Evolutionary conservation across 306 rosid genomes (phyloP).

Genomic region (Acacia crassicarpa): DNA sequence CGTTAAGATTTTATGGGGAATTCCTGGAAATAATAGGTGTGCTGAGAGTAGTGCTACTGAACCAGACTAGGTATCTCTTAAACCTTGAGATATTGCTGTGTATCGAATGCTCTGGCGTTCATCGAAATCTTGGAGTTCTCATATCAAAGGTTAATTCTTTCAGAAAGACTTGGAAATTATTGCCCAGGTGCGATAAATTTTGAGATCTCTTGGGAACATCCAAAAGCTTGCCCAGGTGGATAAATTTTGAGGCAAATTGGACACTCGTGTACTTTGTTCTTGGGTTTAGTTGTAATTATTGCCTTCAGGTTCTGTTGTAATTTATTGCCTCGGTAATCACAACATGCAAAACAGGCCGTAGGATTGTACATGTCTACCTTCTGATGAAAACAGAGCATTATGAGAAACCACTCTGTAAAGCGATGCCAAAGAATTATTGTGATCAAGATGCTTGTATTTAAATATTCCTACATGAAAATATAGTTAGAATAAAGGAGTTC

Average conservation of each 20-base stretch:
- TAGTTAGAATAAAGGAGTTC: not conserved
- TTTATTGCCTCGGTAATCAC: no score
- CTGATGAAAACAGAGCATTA: constrained; percentile 15
- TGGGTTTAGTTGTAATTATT: no score
- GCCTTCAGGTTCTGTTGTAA: no score
- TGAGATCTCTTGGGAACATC: no score
- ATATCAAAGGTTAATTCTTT: constrained; percentile 77
- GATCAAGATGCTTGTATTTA: not conserved
- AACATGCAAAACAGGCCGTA: constrained; percentile 27
- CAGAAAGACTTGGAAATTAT: constrained; percentile 22
- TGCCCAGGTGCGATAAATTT: not conserved
- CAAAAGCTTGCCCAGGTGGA: no score
- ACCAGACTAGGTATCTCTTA: no score
- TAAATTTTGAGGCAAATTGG: no score
- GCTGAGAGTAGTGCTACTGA: constrained; percentile 86
- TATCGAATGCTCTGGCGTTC: constrained; percentile 97
- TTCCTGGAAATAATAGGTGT: constrained; percentile 90
- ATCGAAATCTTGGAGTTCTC: constrained; percentile 96
- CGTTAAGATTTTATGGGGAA: constrained; percentile 64
- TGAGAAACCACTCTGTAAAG: constrained; percentile 12
- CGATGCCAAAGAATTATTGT: constrained; percentile 12
- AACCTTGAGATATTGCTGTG: constrained; percentile 89
- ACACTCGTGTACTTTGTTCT: no score
- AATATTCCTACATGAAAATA: constrained; percentile 2
- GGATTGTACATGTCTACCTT: constrained; percentile 23